These are phyloP conservation scores for Acorus calamus DNA, from an alignment of 106 monocot species.

Conservation along the genomic window DNA sequence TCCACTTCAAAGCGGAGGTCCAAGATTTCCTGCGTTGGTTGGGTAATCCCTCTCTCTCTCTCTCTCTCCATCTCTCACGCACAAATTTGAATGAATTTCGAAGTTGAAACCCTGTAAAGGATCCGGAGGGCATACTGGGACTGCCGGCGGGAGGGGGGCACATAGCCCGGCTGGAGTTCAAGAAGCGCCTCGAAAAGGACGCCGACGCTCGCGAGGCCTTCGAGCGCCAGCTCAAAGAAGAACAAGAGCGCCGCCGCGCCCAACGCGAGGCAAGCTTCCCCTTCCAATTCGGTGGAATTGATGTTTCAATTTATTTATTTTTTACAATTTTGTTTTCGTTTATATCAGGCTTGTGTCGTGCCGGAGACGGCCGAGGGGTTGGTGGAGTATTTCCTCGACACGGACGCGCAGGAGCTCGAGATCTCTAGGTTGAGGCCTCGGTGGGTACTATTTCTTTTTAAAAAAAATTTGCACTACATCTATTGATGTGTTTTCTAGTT, in stretches of 20 bases:
- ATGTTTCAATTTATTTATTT: too few species aligned
- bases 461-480: too few species aligned
- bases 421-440: slow-evolving; percentile 59
- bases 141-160: slow-evolving; percentile 67
- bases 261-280: slow-evolving; percentile 32
- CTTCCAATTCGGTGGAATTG: neutral
- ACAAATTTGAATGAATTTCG: neutral
- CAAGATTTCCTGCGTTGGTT: slow-evolving; percentile 50
- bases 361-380: slow-evolving; percentile 63
- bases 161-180: slow-evolving; percentile 68
- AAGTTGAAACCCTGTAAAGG: slow-evolving; percentile 16
- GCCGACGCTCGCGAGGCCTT: slow-evolving; percentile 53
- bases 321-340: neutral
- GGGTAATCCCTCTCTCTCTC: slow-evolving; percentile 15
- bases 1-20: too few species aligned
- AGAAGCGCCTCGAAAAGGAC: slow-evolving; percentile 63
- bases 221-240: slow-evolving; percentile 55
- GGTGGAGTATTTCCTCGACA: slow-evolving; percentile 83
- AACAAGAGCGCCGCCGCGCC: slow-evolving; percentile 50
- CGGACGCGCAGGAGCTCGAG: slow-evolving; percentile 84
- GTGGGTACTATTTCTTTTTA: slow-evolving; percentile 8
- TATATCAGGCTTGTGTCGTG: slow-evolving; percentile 40
- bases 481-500: too few species aligned
- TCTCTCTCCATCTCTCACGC: neutral
- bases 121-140: slow-evolving; percentile 86